Evolutionary conservation across 768 basidiomycete species (phyloP).

Genomic region (Auriscalpium vulgare): DNA sequence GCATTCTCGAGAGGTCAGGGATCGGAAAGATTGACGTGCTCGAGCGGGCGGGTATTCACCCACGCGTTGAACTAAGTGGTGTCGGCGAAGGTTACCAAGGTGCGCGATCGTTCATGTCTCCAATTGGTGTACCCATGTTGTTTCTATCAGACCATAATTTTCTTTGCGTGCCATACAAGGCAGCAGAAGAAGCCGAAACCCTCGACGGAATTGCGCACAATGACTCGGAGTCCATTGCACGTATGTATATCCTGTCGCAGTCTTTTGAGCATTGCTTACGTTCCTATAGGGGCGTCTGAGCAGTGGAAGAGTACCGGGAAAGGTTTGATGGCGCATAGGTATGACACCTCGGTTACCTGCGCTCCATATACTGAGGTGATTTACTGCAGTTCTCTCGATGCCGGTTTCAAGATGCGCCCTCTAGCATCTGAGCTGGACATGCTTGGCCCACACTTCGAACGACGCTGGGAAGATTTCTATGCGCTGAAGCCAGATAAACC

Average conservation of each 20-base stretch:
- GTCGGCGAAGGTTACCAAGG: constrained; percentile 38
- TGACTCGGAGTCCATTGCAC: constrained; percentile 12
- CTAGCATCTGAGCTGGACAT: constrained; percentile 14
- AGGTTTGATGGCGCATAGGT: constrained; percentile 52
- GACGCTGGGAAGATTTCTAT: constrained; percentile 18
- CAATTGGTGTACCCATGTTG: too few relatives aligned
- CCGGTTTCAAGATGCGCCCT: constrained; percentile 20
- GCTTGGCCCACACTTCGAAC: constrained; percentile 19
- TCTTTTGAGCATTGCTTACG: not conserved
- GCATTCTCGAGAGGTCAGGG: constrained; percentile 47
- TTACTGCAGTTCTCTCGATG: constrained; percentile 15
- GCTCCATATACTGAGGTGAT: not conserved
- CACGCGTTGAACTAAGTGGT: constrained; percentile 30
- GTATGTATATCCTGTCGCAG: constrained; percentile 1
- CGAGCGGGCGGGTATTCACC: constrained; percentile 19
- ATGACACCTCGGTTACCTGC: not conserved
- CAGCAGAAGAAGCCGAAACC: constrained; percentile 12
- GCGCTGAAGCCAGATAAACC: constrained; percentile 19
- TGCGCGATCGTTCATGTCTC: not conserved
- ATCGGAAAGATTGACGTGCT: constrained; percentile 29
- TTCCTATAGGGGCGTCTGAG: constrained; percentile 22
- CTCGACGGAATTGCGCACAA: constrained; percentile 15
- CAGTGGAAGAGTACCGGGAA: constrained; percentile 31
- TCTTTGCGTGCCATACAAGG: constrained; percentile 16
- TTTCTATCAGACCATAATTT: constrained; percentile 8